Base-by-base conservation (phyloP, 2,329 filamentous ascomycete species). In the Fusarium mangiferae region DNA sequence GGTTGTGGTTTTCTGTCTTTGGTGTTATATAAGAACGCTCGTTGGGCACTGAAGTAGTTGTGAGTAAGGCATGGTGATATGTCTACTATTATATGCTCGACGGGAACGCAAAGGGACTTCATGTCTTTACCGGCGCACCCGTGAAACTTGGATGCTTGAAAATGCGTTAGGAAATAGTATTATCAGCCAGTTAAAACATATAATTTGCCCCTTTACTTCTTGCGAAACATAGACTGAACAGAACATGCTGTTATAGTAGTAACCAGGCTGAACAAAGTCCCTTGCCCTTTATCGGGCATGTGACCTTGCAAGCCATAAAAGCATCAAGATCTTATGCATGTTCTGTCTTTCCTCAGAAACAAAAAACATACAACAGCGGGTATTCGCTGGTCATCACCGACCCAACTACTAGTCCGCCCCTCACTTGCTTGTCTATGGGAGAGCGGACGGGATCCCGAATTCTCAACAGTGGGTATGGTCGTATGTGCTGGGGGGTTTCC, bases 381-480 rank as follows among this genome's bases (percentile, higher is more conserved):
- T 54, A 60, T 60, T 60, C 57, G 22, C 57, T 58, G 36, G 51
- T 55, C 51, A 55, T 55, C 51, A 55, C 51, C 35, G 51, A 55
- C 51, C 51, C 51, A 55, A 58, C 55, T 58, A 58, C 55, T 60
- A 55, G 36, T 60, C 57, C 57, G 46, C 46, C 57, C 57, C 57
- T 60, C 46, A 60, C 57, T 60, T 46, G 46, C 57, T 60, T 55
- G 46, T 60, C 46, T 60, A 55, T 60, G 45, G 46, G 57, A 60
- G 57, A 60, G 45, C 57, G 46, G 57, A 55, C 57, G 57, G 46
- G 46, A 55, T 60, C 57, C 46, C 36, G 46, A 60, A 60, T 60
- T 60, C 28, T 60, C 46, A 60, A 60, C 46, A 60, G 57, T 55
- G 36, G 57, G 57, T 60, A 60, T 55, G 57, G 57, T 60, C 57